Conservation (phyloP, 2,329 filamentous ascomycete genomes). For the Penicillium sp. region DNA sequence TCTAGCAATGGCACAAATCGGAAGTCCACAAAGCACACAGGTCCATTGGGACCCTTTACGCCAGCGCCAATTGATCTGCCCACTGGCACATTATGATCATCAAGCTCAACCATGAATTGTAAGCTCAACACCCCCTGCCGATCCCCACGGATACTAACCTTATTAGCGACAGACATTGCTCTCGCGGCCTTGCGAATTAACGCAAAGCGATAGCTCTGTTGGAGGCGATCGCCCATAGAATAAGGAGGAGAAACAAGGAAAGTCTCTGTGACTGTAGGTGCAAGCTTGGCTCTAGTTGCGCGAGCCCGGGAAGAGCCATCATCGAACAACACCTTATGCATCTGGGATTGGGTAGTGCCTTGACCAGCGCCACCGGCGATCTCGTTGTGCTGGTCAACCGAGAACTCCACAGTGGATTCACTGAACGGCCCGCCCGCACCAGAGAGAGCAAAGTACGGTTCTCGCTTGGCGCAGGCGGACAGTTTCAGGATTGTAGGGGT, state of each 20-base stretch:
- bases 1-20: conserved; percentile 48
- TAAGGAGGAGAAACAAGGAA: conserved; percentile 57
- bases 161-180: conserved; percentile 90
- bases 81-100: conserved; percentile 49
- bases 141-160: conserved; percentile 88
- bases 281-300: conserved; percentile 36
- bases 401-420: conserved; percentile 60
- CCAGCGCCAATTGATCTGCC: conserved; percentile 24
- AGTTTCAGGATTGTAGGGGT: conserved; percentile 72
- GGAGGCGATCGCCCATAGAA: conserved; percentile 59
- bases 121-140: conserved; percentile 85
- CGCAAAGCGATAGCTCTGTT: conserved; percentile 81
- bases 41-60: conserved; percentile 24
- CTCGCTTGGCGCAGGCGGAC: conserved; percentile 56
- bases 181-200: conserved; percentile 80
- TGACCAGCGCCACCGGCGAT: conserved; percentile 21
- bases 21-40: conserved; percentile 49
- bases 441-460: conserved; percentile 73
- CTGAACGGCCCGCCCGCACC: conserved; percentile 60
- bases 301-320: conserved; percentile 37
- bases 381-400: conserved; percentile 44
- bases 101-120: conserved; percentile 93
- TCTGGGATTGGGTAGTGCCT: conserved; percentile 17
- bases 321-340: conserved; percentile 35
- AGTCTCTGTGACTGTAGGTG: conserved; percentile 49